These are phyloP conservation scores for Suhomyces kilbournensis DNA, from an alignment of 805 yeast species.

Conservation along the genomic window DNA sequence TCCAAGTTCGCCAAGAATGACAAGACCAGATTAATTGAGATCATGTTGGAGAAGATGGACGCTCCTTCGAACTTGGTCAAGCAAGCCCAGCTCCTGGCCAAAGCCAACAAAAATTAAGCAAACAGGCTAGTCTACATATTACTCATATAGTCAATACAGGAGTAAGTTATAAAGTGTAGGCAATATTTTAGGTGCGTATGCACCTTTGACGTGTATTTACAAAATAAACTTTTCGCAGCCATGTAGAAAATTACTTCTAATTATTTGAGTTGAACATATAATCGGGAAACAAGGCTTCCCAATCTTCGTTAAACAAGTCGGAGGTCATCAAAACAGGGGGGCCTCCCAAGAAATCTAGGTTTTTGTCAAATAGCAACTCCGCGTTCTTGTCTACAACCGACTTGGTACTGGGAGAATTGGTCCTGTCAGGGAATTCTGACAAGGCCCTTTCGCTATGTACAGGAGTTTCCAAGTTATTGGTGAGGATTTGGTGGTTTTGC, in stretches of 20 bases:
- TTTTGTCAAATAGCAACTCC: constrained; percentile 22
- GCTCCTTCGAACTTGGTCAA: constrained; percentile 36
- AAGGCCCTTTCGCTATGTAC: neutral
- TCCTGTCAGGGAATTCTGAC: neutral
- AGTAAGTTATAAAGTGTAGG: too few species aligned
- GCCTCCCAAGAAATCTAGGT: constrained; percentile 46
- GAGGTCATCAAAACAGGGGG: constrained; percentile 53
- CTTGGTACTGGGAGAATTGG: constrained; percentile 3
- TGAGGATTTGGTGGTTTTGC: neutral
- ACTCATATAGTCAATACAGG: neutral
- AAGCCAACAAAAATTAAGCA: constrained; percentile 16
- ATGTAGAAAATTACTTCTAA: neutral
- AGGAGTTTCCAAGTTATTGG: neutral
- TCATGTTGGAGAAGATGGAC: constrained; percentile 36
- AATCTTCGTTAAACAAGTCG: constrained; percentile 45
- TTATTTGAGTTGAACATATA: constrained; percentile 29
- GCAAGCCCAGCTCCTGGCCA: constrained; percentile 33
- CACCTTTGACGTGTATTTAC: neutral
- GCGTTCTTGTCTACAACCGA: constrained; percentile 17
- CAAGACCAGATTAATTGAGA: constrained; percentile 34
- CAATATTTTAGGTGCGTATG: neutral
- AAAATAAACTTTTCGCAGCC: neutral
- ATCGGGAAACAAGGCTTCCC: constrained; percentile 51
- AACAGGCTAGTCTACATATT: neutral
- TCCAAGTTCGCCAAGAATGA: constrained; percentile 27